These are phyloP conservation scores for Aspergillus vadensis DNA, from an alignment of 2,329 filamentous ascomycete species.

Conservation along the genomic window DNA sequence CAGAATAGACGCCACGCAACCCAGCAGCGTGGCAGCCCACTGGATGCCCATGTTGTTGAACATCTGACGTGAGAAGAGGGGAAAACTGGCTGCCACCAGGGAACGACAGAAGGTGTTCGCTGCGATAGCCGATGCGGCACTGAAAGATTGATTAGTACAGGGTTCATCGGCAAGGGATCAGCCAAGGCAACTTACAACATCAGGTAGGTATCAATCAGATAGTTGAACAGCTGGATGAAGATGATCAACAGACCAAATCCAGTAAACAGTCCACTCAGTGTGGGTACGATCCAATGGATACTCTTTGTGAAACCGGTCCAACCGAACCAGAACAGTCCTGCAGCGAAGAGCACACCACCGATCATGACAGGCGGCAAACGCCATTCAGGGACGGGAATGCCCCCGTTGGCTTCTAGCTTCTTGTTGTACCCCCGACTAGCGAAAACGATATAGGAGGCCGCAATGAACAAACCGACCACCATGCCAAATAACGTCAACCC, in stretches of 20 bases:
- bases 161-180: neutral
- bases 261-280: slow-evolving; percentile 53
- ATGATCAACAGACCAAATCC: slow-evolving; percentile 61
- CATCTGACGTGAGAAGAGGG: slow-evolving; percentile 59
- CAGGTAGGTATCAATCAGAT: slow-evolving; percentile 61
- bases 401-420: slow-evolving; percentile 68
- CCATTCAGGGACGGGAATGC: slow-evolving; percentile 60
- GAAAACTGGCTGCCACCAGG: slow-evolving; percentile 54
- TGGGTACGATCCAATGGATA: slow-evolving; percentile 47
- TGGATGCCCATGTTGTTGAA: slow-evolving; percentile 45
- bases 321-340: slow-evolving; percentile 75
- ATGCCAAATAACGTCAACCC: slow-evolving; percentile 86
- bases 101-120: slow-evolving; percentile 54
- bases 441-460: slow-evolving; percentile 64
- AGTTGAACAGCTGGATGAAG: slow-evolving; percentile 61
- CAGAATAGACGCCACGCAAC: slow-evolving; percentile 38
- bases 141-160: slow-evolving; percentile 4
- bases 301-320: slow-evolving; percentile 62
- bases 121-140: slow-evolving; percentile 56
- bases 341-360: slow-evolving; percentile 56
- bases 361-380: slow-evolving; percentile 57
- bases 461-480: slow-evolving; percentile 71
- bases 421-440: slow-evolving; percentile 68
- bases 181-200: slow-evolving; percentile 37
- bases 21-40: slow-evolving; percentile 43